These are phyloP conservation scores for Cladosporium sp. DNA, from an alignment of 2,329 filamentous ascomycete species.

Conservation along the genomic window DNA sequence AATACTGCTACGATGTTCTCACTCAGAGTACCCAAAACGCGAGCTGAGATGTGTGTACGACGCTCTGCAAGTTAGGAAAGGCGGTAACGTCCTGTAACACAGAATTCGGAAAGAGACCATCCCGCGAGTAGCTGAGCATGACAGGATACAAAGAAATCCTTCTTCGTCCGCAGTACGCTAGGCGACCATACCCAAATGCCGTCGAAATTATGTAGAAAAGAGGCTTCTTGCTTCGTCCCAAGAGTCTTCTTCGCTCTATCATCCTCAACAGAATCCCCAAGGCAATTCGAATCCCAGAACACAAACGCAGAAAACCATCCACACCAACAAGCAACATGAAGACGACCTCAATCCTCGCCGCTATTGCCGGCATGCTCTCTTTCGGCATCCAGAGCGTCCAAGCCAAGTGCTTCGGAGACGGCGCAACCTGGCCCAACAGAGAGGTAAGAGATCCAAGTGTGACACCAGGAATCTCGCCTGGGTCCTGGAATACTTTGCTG, in stretches of 20 bases:
- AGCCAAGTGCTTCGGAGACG: conserved; percentile 18
- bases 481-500: not conserved
- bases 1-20: not conserved
- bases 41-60: not conserved
- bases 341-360: not conserved
- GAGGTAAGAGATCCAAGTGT: not conserved
- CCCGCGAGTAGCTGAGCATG: not conserved
- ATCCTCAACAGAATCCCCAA: not conserved
- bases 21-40: not conserved
- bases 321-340: not conserved
- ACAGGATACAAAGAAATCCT: not conserved
- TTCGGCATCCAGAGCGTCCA: not conserved
- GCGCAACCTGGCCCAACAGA: conserved; percentile 18
- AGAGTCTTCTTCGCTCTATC: not conserved
- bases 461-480: not conserved
- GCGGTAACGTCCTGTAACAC: not conserved
- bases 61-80: not conserved
- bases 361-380: not conserved
- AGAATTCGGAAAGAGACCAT: not conserved
- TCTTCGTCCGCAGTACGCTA: not conserved
- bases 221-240: not conserved
- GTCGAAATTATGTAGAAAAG: not conserved
- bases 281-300: not conserved
- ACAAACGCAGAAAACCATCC: not conserved
- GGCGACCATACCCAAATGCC: not conserved